Conservation (phyloP, 345 rosid species). For the Salix koriyanagi region DNA sequence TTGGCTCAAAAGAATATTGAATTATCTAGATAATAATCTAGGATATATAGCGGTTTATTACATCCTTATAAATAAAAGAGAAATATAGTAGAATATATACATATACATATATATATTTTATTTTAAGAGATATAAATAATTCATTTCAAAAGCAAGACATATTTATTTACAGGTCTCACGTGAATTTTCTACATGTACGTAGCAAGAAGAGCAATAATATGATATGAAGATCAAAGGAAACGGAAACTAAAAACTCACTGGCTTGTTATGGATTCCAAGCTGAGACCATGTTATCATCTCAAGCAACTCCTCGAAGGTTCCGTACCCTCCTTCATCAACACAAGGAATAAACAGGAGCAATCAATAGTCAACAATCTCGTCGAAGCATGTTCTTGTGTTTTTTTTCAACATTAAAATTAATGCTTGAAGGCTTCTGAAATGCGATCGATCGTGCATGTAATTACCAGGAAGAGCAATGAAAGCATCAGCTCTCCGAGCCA, state of each 20-base stretch:
- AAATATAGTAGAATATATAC: too few species aligned
- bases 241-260: constrained; percentile 26
- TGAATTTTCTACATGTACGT: background rate
- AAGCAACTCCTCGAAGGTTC: constrained; percentile 61
- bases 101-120: too few species aligned
- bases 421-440: background rate
- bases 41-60: too few species aligned
- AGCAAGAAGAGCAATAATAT: background rate
- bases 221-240: background rate
- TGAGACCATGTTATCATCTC: constrained; percentile 62
- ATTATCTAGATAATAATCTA: too few species aligned
- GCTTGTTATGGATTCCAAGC: constrained; percentile 59
- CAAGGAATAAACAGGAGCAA: background rate
- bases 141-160: too few species aligned
- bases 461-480: constrained; percentile 45
- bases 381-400: background rate
- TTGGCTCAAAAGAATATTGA: too few species aligned
- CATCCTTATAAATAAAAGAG: too few species aligned
- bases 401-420: background rate
- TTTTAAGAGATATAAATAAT: too few species aligned
- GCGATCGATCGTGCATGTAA: background rate
- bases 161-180: background rate
- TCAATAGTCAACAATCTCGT: background rate
- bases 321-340: constrained; percentile 46
- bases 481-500: constrained; percentile 38